Evolutionary conservation across 2,329 filamentous ascomycete species (phyloP).

Genomic region (Fusarium heterosporum): DNA sequence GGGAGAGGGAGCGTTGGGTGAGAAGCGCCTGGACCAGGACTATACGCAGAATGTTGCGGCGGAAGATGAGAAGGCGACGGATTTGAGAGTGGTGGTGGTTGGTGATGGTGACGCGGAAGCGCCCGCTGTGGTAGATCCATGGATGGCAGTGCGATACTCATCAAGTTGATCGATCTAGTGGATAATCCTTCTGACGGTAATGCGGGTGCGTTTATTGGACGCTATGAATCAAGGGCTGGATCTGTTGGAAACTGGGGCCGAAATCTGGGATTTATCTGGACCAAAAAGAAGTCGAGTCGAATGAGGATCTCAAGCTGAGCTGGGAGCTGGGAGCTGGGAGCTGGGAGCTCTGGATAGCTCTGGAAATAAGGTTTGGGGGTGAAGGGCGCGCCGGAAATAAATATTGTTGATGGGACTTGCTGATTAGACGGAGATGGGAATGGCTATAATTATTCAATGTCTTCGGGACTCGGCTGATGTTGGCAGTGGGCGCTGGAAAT

Average conservation of each 20-base stretch:
- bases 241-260: slow-evolving; percentile 32
- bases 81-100: slow-evolving; percentile 34
- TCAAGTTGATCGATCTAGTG: slow-evolving; percentile 20
- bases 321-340: slow-evolving; percentile 22
- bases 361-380: slow-evolving; percentile 20
- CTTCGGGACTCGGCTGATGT: slow-evolving; percentile 39
- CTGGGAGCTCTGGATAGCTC: slow-evolving; percentile 29
- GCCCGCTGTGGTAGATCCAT: slow-evolving; percentile 48
- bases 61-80: slow-evolving; percentile 37
- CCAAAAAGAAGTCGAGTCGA: slow-evolving; percentile 18
- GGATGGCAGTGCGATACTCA: slow-evolving; percentile 20
- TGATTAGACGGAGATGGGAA: slow-evolving; percentile 17
- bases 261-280: slow-evolving; percentile 29
- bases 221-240: slow-evolving; percentile 13
- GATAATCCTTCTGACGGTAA: slow-evolving; percentile 24
- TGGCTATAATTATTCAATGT: slow-evolving; percentile 17
- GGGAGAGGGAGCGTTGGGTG: slow-evolving; percentile 32
- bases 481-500: slow-evolving; percentile 48
- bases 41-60: slow-evolving; percentile 38
- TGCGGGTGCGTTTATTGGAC: slow-evolving; percentile 22
- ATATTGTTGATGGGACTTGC: slow-evolving; percentile 22
- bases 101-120: slow-evolving; percentile 44
- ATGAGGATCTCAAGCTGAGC: slow-evolving; percentile 17
- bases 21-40: slow-evolving; percentile 26
- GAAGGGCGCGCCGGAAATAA: slow-evolving; percentile 35